These are phyloP conservation scores for Acanthamoeba royreba DNA, from an alignment of 208 protist genomes.

Conservation along the genomic window DNA sequence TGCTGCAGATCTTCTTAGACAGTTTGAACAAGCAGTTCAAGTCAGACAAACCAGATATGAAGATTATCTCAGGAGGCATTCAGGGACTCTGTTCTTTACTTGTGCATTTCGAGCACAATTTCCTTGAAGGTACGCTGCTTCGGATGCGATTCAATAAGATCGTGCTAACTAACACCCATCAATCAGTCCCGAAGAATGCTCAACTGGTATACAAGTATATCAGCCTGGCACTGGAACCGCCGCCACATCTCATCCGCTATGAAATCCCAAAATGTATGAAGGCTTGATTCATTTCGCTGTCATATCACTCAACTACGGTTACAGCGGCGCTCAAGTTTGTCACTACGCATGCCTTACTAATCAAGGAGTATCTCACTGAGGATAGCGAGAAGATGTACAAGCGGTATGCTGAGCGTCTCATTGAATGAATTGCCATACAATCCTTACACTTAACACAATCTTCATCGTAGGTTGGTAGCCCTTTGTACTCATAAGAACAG, in stretches of 20 bases:
- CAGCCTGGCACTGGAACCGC: constrained; percentile 44
- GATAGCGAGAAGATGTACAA: constrained; percentile 58
- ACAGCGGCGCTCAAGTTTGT: constrained; percentile 54
- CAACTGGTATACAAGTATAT: constrained; percentile 57
- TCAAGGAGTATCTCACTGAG: constrained; percentile 57
- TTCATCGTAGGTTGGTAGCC: background rate
- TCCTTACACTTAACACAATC: background rate
- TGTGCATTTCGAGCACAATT: constrained; percentile 47
- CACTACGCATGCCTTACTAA: constrained; percentile 40
- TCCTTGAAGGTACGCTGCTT: background rate
- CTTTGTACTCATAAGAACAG: constrained; percentile 57
- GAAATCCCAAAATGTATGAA: constrained; percentile 54
- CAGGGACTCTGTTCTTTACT: constrained; percentile 49
- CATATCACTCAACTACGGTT: background rate
- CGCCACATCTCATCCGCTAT: constrained; percentile 41
- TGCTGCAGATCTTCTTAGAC: constrained; percentile 54
- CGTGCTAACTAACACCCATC: background rate
- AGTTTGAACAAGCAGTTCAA: constrained; percentile 51
- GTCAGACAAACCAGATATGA: constrained; percentile 50
- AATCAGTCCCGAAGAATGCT: constrained; percentile 47
- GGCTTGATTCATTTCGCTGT: background rate
- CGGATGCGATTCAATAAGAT: background rate
- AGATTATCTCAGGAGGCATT: constrained; percentile 58
- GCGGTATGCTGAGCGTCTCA: background rate
- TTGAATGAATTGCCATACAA: background rate